Base-by-base conservation (phyloP, 163 green algal species). In the Chlamydomonas reinhardtii region DNA sequence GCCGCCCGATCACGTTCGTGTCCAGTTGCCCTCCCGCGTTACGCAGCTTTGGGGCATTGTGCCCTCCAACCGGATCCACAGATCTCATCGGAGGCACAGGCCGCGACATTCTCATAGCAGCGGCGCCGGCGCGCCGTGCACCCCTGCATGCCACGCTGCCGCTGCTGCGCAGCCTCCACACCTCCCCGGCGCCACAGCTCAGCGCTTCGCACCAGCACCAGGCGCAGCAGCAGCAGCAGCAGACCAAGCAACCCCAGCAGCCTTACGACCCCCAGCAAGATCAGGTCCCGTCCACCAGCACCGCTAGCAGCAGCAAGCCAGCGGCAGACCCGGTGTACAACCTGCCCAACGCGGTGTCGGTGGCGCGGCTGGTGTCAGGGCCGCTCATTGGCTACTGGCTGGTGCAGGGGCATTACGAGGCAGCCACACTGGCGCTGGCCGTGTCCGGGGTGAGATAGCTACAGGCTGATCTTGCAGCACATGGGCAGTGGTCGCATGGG, bases 301-400 rank as follows among this genome's bases (percentile, higher is more conserved):
- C 35, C 59, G 29, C 8, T 3, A 11, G 31, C 62, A 52, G 39
- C 76, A 27, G 29, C 68, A 73, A 65, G 34, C 65, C 34, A 16
- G 48, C 73, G 1, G 68, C 52, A 1, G n/a, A 91, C 17, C 37
- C 59, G 0, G 52, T 89, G 25, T 89, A 79, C 56, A 92, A 72
- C 70, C n/a, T 95, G 34, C 93, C 96, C 32, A 98, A 98, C 81
- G 82, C 87, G 9, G 83, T 98, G 34, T 98, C 95, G 2, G 54
- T 97, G 48, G 88, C 83, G 0, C 88, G 96, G 8, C 73, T 97
- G 43, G 56, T 95, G 11, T 94, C 93, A 35, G 95, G 92, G 0
- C 96, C 96, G 14, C 80, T 92, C 74, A 94, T 98, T 25, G 92
- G 91, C 5, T 87, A 84, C 52, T 88, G 94, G 31, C 94, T 98